phyloP scores from a whole-genome alignment of 2,329 filamentous ascomycete species.

The Aspergillus ochraceus region DNA sequence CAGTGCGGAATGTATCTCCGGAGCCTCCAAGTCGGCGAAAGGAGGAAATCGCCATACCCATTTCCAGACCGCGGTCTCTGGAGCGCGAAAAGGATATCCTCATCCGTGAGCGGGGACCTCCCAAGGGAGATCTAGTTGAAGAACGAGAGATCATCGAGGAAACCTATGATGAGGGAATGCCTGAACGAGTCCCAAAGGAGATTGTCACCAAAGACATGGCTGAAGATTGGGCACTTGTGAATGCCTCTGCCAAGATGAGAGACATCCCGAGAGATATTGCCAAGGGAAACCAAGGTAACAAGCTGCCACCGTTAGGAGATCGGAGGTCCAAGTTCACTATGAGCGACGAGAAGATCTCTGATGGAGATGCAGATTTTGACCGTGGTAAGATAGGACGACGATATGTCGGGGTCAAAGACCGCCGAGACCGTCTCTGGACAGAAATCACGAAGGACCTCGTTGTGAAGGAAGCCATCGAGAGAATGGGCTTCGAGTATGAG shows the following conservation, averaged over 20 bases:
- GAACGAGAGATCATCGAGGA: constrained; percentile 55
- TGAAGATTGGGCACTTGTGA: constrained; percentile 76
- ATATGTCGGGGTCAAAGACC: constrained; percentile 38
- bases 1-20: constrained; percentile 23
- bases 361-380: constrained; percentile 53
- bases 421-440: constrained; percentile 76
- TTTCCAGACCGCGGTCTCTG: constrained; percentile 27
- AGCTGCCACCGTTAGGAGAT: constrained; percentile 76
- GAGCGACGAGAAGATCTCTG: constrained; percentile 60
- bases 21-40: constrained; percentile 22
- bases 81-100: constrained; percentile 28
- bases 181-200: constrained; percentile 50
- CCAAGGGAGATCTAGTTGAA: constrained; percentile 15
- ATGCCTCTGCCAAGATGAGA: constrained; percentile 80
- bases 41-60: constrained; percentile 23
- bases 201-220: constrained; percentile 56
- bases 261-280: constrained; percentile 69
- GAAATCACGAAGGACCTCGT: constrained; percentile 95
- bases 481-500: constrained; percentile 82
- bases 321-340: constrained; percentile 72
- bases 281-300: constrained; percentile 72
- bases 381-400: constrained; percentile 46
- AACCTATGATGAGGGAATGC: constrained; percentile 65
- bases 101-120: constrained; percentile 16
- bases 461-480: constrained; percentile 79